A percentile compares a stretch with the other conserved stretches of the same genome.
Evolutionary conservation across 75 land plant species (phyloP).

Genomic region (Pinus tabuliformis): DNA sequence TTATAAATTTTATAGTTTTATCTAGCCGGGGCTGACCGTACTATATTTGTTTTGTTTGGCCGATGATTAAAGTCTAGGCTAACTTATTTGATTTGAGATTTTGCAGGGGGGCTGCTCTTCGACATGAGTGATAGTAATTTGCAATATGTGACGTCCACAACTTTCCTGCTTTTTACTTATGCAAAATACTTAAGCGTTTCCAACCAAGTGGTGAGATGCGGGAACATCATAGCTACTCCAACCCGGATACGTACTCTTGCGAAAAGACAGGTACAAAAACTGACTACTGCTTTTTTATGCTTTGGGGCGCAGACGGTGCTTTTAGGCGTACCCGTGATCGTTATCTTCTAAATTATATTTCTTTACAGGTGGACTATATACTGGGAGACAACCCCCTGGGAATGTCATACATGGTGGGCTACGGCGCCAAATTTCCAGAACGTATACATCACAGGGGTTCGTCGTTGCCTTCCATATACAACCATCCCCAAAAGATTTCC

Average conservation of each 20-base stretch:
- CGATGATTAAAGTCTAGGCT: no score
- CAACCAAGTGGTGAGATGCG: slow-evolving; percentile 19
- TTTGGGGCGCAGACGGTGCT: no score
- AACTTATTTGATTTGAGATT: neutral
- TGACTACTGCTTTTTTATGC: no score
- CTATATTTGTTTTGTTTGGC: no score
- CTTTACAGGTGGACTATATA: slow-evolving; percentile 84
- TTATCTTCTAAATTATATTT: slow-evolving; percentile 28
- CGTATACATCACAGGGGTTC: slow-evolving; percentile 88
- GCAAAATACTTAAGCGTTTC: slow-evolving; percentile 38
- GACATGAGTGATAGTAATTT: slow-evolving; percentile 24
- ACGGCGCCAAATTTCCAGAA: slow-evolving; percentile 58
- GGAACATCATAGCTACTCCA: slow-evolving; percentile 16
- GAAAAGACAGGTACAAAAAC: slow-evolving; percentile 45
- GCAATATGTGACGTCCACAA: slow-evolving; percentile 55
- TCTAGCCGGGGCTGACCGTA: no score
- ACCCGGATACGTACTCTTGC: slow-evolving; percentile 45
- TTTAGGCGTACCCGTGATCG: no score
- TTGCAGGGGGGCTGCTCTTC: slow-evolving; percentile 38
- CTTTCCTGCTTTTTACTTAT: slow-evolving; percentile 58
- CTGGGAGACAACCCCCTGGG: slow-evolving; percentile 92
- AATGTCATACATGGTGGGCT: slow-evolving; percentile 96
- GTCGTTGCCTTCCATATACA: slow-evolving; percentile 61
- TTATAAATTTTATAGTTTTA: no score
- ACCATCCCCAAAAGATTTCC: slow-evolving; percentile 40